Conservation (phyloP, 169 alveolate genomes). For the Plasmodium vinckei region DNA sequence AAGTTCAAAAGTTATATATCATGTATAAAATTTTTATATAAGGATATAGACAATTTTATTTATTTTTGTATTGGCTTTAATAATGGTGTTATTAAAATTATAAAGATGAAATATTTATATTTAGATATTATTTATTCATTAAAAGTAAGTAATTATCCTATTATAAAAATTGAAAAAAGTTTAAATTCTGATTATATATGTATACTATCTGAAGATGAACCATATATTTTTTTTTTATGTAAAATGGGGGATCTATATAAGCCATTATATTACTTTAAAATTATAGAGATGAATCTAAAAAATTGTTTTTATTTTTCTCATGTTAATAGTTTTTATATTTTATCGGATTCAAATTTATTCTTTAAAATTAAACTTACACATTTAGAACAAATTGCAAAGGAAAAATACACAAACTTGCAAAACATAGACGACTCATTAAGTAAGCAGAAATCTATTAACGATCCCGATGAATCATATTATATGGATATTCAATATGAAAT, state of each 20-base stretch:
- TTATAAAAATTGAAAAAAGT: slow-evolving; percentile 36
- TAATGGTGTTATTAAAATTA: slow-evolving; percentile 47
- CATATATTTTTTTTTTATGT: slow-evolving; percentile 35
- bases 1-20: slow-evolving; percentile 36
- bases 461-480: neutral
- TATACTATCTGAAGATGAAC: slow-evolving; percentile 39
- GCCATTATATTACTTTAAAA: slow-evolving; percentile 44
- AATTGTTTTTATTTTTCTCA: slow-evolving; percentile 19
- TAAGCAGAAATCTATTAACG: neutral
- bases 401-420: neutral
- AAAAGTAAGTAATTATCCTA: slow-evolving; percentile 51
- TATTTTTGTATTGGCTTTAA: slow-evolving; percentile 61
- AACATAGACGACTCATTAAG: neutral
- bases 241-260: slow-evolving; percentile 6
- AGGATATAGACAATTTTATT: slow-evolving; percentile 15
- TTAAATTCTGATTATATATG: slow-evolving; percentile 23
- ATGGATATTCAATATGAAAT: neutral
- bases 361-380: slow-evolving; percentile 7
- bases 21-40: slow-evolving; percentile 29
- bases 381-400: neutral
- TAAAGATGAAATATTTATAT: slow-evolving; percentile 40
- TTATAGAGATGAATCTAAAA: slow-evolving; percentile 3
- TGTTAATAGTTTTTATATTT: slow-evolving; percentile 13
- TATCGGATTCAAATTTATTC: slow-evolving; percentile 13
- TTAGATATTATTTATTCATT: slow-evolving; percentile 36